phyloP scores from a whole-genome alignment of 257 asterid genomes.

The Jacaranda mimosifolia region DNA sequence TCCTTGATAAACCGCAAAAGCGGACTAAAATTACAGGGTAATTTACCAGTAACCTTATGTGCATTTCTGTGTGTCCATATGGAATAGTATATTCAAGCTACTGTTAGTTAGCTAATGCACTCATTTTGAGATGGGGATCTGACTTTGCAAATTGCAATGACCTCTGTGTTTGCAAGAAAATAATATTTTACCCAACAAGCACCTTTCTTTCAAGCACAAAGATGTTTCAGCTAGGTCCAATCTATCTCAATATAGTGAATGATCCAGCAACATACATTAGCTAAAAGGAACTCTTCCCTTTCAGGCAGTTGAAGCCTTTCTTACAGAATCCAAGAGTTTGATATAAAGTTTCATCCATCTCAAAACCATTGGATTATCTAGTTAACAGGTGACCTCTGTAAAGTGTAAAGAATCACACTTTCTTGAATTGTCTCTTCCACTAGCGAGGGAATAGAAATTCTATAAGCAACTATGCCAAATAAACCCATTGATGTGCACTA shows the following conservation, averaged over 20 bases:
- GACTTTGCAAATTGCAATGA: not conserved
- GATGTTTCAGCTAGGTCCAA: no score
- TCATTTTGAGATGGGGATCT: not conserved
- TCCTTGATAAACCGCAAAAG: not conserved
- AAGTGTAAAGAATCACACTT: not conserved
- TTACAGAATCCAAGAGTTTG: not conserved
- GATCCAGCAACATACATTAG: not conserved
- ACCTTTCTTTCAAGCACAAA: not conserved
- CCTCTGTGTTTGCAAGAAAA: not conserved
- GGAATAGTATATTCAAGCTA: not conserved
- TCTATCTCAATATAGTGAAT: not conserved
- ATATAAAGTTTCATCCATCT: not conserved
- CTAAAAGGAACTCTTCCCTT: not conserved
- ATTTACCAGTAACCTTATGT: not conserved
- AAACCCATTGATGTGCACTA: not conserved
- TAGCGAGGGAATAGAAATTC: not conserved
- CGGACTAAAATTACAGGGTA: not conserved
- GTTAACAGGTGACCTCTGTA: not conserved
- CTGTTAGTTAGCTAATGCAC: not conserved
- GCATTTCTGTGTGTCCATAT: not conserved
- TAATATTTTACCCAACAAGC: not conserved
- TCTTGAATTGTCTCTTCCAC: not conserved
- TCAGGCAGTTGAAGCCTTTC: not conserved
- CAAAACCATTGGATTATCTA: not conserved
- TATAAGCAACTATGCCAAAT: not conserved